phyloP scores from a whole-genome alignment of 2,329 filamentous ascomycete species.

The Xylariaceae sp. region DNA sequence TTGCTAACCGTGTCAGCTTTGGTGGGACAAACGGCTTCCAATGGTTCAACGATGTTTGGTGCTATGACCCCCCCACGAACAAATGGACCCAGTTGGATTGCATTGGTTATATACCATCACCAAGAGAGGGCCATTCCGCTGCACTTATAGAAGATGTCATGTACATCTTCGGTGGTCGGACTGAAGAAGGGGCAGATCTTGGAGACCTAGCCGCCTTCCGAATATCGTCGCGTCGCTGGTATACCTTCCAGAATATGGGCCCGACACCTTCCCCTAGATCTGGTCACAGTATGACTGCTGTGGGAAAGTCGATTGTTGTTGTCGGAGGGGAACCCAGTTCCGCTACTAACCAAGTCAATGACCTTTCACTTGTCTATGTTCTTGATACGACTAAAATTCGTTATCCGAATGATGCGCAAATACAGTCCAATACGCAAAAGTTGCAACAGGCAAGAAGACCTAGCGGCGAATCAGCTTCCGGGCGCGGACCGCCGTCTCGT shows the following conservation, averaged over 20 bases:
- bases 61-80: conserved; percentile 84
- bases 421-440: conserved; percentile 48
- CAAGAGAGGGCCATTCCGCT: conserved; percentile 92
- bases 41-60: conserved; percentile 99
- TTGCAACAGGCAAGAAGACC: conserved; percentile 51
- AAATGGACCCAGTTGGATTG: conserved; percentile 90
- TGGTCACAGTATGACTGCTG: conserved; percentile 96
- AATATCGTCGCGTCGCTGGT: conserved; percentile 86
- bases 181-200: conserved; percentile 89
- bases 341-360: conserved; percentile 77
- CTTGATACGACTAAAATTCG: conserved; percentile 95
- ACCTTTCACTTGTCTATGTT: conserved; percentile 88
- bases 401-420: conserved; percentile 81
- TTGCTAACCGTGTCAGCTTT: conserved; percentile 64
- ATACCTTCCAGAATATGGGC: conserved; percentile 99
- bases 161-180: conserved; percentile 98
- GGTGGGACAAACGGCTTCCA: conserved; percentile 93
- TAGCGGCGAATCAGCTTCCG: conserved; percentile 45
- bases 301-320: conserved; percentile 90
- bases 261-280: conserved; percentile 92
- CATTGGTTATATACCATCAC: conserved; percentile 94
- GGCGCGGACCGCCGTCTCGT: conserved; percentile 52
- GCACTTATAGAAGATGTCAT: conserved; percentile 96
- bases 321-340: conserved; percentile 94
- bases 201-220: conserved; percentile 86